Conservation (phyloP, 2,329 filamentous ascomycete species). For the Ophiocordyceps unilateralis region DNA sequence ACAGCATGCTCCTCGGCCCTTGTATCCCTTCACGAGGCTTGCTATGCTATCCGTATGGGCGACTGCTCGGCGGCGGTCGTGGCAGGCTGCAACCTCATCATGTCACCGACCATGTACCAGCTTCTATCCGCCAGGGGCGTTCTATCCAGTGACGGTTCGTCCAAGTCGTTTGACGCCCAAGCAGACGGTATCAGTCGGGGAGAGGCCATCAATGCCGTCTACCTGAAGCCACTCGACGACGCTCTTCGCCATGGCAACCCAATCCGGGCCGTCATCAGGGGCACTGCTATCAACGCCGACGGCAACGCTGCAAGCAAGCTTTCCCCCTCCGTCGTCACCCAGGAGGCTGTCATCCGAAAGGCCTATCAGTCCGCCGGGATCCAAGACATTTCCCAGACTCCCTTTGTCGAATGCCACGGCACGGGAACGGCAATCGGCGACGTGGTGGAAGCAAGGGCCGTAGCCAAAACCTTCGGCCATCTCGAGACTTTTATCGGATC, state of each 20-base stretch:
- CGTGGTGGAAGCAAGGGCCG: conserved; percentile 17
- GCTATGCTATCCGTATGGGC: neutral
- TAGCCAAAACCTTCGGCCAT: conserved; percentile 12
- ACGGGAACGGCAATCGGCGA: conserved; percentile 23
- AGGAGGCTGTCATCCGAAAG: conserved; percentile 12
- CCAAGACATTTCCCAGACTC: conserved; percentile 3
- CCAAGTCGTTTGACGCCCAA: conserved; percentile 11
- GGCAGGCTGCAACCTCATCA: conserved; percentile 6
- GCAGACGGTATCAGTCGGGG: conserved; percentile 25
- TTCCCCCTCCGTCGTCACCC: conserved; percentile 14
- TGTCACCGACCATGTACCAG: conserved; percentile 5
- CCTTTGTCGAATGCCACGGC: conserved; percentile 7
- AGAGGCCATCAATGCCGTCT: conserved; percentile 16
- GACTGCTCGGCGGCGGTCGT: conserved; percentile 8
- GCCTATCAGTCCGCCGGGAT: conserved; percentile 10
- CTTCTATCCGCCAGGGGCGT: conserved; percentile 2
- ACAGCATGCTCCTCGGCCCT: conserved; percentile 2
- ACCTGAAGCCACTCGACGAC: conserved; percentile 23
- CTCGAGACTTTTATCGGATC: conserved; percentile 4
- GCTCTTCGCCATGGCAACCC: conserved; percentile 22
- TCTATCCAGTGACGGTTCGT: conserved; percentile 9
- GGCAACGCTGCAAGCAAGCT: conserved; percentile 22
- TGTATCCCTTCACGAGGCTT: conserved; percentile 1
- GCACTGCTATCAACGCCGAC: conserved; percentile 16
- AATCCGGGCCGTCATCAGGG: conserved; percentile 8